Evolutionary conservation across 2,329 filamentous ascomycete genomes (phyloP).

Genomic region (Lecanicillium sp.): DNA sequence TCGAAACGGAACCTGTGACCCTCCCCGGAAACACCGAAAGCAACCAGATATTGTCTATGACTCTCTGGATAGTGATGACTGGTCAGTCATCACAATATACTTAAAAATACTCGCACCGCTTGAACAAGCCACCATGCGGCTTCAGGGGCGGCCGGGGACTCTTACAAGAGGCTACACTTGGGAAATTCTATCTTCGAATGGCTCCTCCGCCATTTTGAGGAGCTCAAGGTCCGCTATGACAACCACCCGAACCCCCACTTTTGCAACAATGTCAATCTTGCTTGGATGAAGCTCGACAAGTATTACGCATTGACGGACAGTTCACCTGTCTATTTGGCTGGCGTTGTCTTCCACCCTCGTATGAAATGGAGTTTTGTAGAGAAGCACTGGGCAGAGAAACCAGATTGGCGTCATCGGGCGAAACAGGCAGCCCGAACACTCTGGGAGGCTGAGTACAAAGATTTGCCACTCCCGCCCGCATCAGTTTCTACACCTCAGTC

Average conservation of each 20-base stretch:
- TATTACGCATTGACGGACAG: not conserved
- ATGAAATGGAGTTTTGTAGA: not conserved
- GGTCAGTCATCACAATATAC: slow-evolving; percentile 2
- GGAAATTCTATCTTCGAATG: not conserved
- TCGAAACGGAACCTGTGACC: not conserved
- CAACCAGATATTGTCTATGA: not conserved
- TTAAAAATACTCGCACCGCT: not conserved
- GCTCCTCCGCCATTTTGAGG: slow-evolving; percentile 1
- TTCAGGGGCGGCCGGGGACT: not conserved
- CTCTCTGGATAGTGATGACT: not conserved
- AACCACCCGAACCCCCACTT: not conserved
- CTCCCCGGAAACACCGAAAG: not conserved
- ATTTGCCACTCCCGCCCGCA: not conserved
- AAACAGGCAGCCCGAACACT: not conserved
- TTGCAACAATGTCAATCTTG: not conserved
- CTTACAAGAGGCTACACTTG: not conserved
- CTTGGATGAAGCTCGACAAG: not conserved
- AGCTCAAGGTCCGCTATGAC: not conserved
- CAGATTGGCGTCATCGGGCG: not conserved
- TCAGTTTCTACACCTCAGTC: not conserved
- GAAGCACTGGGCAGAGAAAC: not conserved
- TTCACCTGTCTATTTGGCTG: not conserved
- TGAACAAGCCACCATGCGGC: not conserved
- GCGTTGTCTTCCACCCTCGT: not conserved
- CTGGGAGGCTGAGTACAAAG: not conserved